These are phyloP conservation scores for Cladochytrium replicatum DNA, from an alignment of 192 early-diverging fungal species.

Conservation along the genomic window DNA sequence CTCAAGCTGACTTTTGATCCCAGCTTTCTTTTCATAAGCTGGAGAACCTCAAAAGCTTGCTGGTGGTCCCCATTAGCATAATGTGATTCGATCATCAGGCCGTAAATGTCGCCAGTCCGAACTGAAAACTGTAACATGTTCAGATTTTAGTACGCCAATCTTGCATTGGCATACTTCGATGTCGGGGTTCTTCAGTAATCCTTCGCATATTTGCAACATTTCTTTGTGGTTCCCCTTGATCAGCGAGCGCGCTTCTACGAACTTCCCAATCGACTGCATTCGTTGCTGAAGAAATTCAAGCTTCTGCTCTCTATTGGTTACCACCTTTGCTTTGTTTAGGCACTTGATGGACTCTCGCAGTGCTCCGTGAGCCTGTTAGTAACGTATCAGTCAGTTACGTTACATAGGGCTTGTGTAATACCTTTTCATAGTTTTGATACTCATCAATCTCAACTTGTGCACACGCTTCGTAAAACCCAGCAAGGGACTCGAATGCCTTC, in stretches of 20 bases:
- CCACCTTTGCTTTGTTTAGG: constrained; percentile 21
- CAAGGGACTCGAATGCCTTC: constrained; percentile 35
- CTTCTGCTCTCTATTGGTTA: constrained; percentile 2
- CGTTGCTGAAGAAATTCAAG: constrained; percentile 1
- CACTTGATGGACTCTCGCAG: constrained; percentile 33
- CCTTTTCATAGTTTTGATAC: constrained; percentile 54
- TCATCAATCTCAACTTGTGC: constrained; percentile 50
- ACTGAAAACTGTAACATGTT: constrained; percentile 22
- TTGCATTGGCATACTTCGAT: constrained; percentile 28
- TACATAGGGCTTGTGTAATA: too few species aligned
- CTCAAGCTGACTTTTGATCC: constrained; percentile 17
- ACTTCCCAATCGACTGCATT: constrained; percentile 24
- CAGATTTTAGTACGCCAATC: neutral
- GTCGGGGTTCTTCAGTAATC: constrained; percentile 27
- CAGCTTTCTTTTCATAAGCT: constrained; percentile 16
- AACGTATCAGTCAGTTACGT: neutral
- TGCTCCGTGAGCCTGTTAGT: constrained; percentile 30
- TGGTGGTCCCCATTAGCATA: constrained; percentile 25
- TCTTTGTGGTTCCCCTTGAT: constrained; percentile 23
- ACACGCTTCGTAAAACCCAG: constrained; percentile 45
- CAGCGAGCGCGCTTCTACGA: constrained; percentile 23
- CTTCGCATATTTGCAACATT: constrained; percentile 32
- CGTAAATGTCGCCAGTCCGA: constrained; percentile 43
- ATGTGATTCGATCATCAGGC: constrained; percentile 36
- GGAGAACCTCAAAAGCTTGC: constrained; percentile 21